Base-by-base conservation (phyloP, 441 rosid species). In the Dalechampia spathulata region DNA sequence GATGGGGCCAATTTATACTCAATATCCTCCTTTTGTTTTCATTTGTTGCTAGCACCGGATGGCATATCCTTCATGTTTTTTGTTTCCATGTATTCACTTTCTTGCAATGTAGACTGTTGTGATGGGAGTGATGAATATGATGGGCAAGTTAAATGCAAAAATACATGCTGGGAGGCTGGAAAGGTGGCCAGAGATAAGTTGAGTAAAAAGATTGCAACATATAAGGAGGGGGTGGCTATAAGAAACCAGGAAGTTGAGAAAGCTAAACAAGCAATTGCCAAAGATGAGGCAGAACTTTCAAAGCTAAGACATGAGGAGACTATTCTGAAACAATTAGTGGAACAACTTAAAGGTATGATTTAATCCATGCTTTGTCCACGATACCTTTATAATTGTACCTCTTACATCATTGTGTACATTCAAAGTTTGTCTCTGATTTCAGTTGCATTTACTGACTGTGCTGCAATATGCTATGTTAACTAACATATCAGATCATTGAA, bases 91-190 rank as follows among this genome's bases (percentile, higher is more conserved):
- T 32, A 13, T 22, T 32, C 23, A 28, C 43, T 39, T 30, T 41
- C 26, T 28, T 26, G 21, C 32, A 10, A 12, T 63, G 51, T 78
- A 93, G 96, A 90, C 73, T 93, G 97, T 68, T 93, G 99, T 68
- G 99, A 90, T 60, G 97, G 99, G 62, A 93, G 95, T 65, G 99
- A 93, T 38, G 99, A 93, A 72, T 90, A 93, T 71, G 97, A 82
- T 64, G 93, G 93, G 46, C 63, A 66, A 66, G 73, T 82, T 36
- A 69, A 77, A 56, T 93, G 99, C 72, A 62, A 68, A 49, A 83
- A 90, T 69, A 79, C 91, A 40, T 93, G 97, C 72, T 93, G 99
- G 99, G 93, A 93, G 66, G 90, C 91, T 61, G 97, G 99, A 12
- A 90, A 83, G 79, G 87, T 77, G 32, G 97, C 97, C 57, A 70